Evolutionary conservation across 164 flowering plant genomes (phyloP), one percentile per base, ranked within the genome.

Genomic region (Brasenia schreberi): DNA sequence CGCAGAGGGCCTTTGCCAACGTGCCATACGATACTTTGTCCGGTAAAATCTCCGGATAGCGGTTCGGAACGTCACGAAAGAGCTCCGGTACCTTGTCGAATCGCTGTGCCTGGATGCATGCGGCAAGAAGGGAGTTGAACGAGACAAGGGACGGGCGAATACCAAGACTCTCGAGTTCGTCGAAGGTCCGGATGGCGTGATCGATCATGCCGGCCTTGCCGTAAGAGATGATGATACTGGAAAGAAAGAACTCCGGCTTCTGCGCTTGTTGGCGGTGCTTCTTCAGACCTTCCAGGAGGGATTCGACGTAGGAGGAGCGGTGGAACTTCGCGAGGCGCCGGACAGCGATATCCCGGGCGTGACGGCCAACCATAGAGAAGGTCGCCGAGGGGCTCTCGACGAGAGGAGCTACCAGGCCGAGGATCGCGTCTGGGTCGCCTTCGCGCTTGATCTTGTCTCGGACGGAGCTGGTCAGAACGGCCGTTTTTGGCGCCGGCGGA

Each of bases 191-290:
- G 68, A 83, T 62, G 7, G 96, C 98, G 33, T 83, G 89, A 56
- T 87, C 87, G 60, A 78, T 77, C 98, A 92, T 92, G 5, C 92
- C 91, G 16, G 85, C 95, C 5, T 63, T 67, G 7, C 96, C 95
- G 68, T 92, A 92, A 27, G 89, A 81, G 56, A 83, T 77, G 60
- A 89, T 89, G 49, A 92, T 72, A 23, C 84, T 72, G 19, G 81
- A 77, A 27, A 87, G 69, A 75, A 65, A 89, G 44, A 84, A 70
- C 63, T 92, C 96, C n/a, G 27, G 19, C 2, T 60, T 60, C 27
- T 11, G 17, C 19, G 19, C n/a, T 43, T 84, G 75, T 18, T 70
- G 77, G 77, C 84, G 77, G 71, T 76, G 76, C 5, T 72, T 69
- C 63, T 88, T 89, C 59, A 84, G 89, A 42, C 87, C 73, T 64